A percentile compares a stretch with the other conserved stretches of the same genome.
Conservation (phyloP, 2,329 filamentous ascomycete genomes). For the Alternaria sp. region DNA sequence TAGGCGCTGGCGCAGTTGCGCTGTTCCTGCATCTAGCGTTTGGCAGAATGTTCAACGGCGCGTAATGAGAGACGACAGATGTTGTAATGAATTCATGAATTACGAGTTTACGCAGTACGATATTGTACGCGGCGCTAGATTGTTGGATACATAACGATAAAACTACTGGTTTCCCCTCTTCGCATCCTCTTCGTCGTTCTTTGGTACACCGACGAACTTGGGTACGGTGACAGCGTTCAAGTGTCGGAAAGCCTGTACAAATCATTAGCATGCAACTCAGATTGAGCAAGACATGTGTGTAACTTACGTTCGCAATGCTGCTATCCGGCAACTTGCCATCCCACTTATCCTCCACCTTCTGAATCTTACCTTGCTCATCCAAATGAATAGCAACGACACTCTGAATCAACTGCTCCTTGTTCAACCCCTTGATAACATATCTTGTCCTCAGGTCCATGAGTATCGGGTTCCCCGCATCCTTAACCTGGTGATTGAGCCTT, state of each 20-base stretch:
- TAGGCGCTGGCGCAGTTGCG: constrained; percentile 21
- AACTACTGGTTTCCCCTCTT: constrained; percentile 52
- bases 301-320: constrained; percentile 59
- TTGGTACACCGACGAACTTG: constrained; percentile 59
- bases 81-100: constrained; percentile 31
- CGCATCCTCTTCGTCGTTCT: constrained; percentile 59
- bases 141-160: constrained; percentile 5
- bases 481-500: constrained; percentile 62
- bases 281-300: constrained; percentile 5
- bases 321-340: constrained; percentile 60
- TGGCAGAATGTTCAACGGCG: constrained; percentile 34
- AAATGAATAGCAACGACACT: constrained; percentile 58
- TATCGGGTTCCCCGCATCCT: constrained; percentile 64
- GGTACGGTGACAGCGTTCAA: constrained; percentile 61
- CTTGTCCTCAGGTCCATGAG: constrained; percentile 60
- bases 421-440: constrained; percentile 62
- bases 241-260: constrained; percentile 57
- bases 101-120: constrained; percentile 24
- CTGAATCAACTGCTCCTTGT: constrained; percentile 58
- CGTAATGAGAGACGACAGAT: constrained; percentile 9
- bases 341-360: constrained; percentile 63
- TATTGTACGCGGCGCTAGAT: constrained; percentile 10
- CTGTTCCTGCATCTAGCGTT: constrained; percentile 34
- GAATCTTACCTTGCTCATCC: constrained; percentile 54
- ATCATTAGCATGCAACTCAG: constrained; percentile 30